phyloP scores from a whole-genome alignment of 257 asterid genomes.

The Echium plantagineum region DNA sequence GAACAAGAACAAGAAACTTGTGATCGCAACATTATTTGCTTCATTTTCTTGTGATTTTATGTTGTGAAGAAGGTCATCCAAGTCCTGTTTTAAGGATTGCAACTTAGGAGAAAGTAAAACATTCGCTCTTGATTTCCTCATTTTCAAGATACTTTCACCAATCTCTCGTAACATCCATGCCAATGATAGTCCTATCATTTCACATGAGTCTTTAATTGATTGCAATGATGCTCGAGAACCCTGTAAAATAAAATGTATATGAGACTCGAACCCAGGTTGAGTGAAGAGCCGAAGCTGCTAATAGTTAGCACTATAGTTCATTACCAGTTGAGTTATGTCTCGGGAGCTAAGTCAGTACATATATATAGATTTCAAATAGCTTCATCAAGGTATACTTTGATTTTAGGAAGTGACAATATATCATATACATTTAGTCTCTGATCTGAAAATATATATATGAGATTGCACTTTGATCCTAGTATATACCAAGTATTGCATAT shows the following conservation, averaged over 20 bases:
- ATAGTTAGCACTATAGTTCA: too few relatives aligned
- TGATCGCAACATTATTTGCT: constrained; percentile 33
- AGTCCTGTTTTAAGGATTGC: constrained; percentile 30
- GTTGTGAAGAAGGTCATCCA: constrained; percentile 26
- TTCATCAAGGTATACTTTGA: too few relatives aligned
- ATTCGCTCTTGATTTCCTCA: constrained; percentile 43
- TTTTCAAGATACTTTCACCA: constrained; percentile 46
- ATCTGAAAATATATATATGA: too few relatives aligned
- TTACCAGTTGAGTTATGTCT: too few relatives aligned
- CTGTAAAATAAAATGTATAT: constrained; percentile 16
- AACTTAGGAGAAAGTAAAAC: constrained; percentile 28
- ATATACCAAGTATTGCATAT: too few relatives aligned
- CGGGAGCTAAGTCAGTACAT: too few relatives aligned
- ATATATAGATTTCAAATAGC: too few relatives aligned
- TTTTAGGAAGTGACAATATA: too few relatives aligned
- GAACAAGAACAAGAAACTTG: constrained; percentile 42
- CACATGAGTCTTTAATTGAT: constrained; percentile 38
- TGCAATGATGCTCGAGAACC: constrained; percentile 30
- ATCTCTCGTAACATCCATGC: constrained; percentile 47
- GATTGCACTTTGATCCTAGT: too few relatives aligned
- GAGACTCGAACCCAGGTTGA: too few relatives aligned
- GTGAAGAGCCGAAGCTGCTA: too few relatives aligned
- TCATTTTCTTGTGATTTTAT: constrained; percentile 18
- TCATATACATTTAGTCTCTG: too few relatives aligned
- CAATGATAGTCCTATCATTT: constrained; percentile 25